These are phyloP conservation scores for Flaveria linearis DNA, from an alignment of 129 eudicot genomes.

Conservation along the genomic window DNA sequence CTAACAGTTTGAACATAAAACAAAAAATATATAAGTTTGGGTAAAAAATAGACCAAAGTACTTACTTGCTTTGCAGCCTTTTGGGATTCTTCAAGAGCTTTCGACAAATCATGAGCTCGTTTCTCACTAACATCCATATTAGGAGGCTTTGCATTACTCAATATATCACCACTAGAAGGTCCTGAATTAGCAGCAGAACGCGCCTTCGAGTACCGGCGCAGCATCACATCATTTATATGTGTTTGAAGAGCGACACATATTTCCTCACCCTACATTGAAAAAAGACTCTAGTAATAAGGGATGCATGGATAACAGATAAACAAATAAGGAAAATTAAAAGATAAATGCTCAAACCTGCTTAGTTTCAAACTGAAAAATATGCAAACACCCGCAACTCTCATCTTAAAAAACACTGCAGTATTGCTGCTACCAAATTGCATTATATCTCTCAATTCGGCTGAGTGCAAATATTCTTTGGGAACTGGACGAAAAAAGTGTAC, in stretches of 20 bases:
- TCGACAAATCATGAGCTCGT: constrained; percentile 71
- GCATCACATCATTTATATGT: constrained; percentile 96
- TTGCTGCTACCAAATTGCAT: constrained; percentile 99
- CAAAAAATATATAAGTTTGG: neutral
- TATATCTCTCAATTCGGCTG: constrained; percentile 96
- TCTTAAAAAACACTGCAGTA: constrained; percentile 95
- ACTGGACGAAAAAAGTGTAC: constrained; percentile 99
- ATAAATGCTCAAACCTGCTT: constrained; percentile 63
- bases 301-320: neutral
- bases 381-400: constrained; percentile 99
- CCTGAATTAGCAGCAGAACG: constrained; percentile 55
- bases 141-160: constrained; percentile 51
- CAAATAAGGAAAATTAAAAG: neutral
- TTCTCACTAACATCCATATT: constrained; percentile 64
- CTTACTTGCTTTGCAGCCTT: constrained; percentile 65
- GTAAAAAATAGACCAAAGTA: neutral
- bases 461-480: constrained; percentile 94
- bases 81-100: constrained; percentile 87
- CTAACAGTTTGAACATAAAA: neutral
- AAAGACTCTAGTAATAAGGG: neutral
- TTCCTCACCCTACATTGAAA: constrained; percentile 83
- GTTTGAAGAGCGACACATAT: constrained; percentile 99
- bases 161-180: constrained; percentile 53
- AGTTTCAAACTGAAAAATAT: constrained; percentile 96
- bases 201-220: constrained; percentile 96